phyloP scores from a whole-genome alignment of 75 land plant species.

The Adiantum capillusveneris region DNA sequence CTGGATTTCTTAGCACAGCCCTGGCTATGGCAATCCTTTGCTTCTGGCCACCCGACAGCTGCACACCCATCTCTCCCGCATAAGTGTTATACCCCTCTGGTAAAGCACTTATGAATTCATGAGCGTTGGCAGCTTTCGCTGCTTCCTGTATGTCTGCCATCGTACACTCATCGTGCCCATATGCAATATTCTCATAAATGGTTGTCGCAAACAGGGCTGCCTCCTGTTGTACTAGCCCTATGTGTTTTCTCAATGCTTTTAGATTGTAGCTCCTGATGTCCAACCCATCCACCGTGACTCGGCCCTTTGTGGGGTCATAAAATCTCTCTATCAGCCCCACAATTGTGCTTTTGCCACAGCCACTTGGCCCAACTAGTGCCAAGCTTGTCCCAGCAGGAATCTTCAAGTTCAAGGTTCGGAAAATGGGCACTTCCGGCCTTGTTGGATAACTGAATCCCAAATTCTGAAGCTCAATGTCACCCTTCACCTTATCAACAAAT shows the following conservation, averaged over 20 bases:
- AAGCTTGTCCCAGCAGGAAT: conserved; percentile 88
- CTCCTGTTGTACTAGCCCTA: conserved; percentile 95
- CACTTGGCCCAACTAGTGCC: conserved; percentile 93
- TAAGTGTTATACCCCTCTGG: conserved; percentile 99
- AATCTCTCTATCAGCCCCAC: conserved; percentile 88
- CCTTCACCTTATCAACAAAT: conserved; percentile 82
- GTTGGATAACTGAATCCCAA: conserved; percentile 90
- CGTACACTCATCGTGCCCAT: conserved; percentile 91
- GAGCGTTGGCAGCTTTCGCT: conserved; percentile 95
- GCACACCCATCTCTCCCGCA: conserved; percentile 93
- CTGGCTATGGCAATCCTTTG: too few relatives aligned
- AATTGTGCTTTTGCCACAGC: conserved; percentile 96
- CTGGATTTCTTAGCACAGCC: conserved; percentile 87
- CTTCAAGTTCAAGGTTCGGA: conserved; percentile 90
- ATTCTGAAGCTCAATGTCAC: conserved; percentile 79
- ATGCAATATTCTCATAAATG: conserved; percentile 87
- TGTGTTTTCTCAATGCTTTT: conserved; percentile 83
- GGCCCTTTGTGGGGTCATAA: conserved; percentile 88
- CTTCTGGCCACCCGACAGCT: too few relatives aligned
- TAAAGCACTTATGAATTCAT: conserved; percentile 92
- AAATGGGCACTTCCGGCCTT: conserved; percentile 71
- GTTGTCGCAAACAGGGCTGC: conserved; percentile 92
- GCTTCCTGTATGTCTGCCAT: conserved; percentile 98
- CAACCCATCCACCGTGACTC: conserved; percentile 71
- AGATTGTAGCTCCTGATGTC: conserved; percentile 70